These are phyloP conservation scores for Colletotrichum liriopes DNA, from an alignment of 2,329 filamentous ascomycete species.

Conservation along the genomic window DNA sequence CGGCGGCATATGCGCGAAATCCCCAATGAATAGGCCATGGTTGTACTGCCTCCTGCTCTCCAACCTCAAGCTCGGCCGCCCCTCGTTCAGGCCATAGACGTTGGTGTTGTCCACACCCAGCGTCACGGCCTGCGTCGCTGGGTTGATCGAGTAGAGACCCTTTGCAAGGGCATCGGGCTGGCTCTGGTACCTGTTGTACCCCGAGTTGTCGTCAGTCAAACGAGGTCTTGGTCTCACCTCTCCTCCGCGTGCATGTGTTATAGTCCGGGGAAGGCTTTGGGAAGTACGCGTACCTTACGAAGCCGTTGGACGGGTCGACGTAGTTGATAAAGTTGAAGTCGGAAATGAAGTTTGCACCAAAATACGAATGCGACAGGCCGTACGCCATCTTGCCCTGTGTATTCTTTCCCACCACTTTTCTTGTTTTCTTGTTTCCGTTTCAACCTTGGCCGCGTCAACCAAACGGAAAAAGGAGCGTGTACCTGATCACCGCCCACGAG, in stretches of 20 bases:
- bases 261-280: background rate
- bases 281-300: slow-evolving; percentile 71
- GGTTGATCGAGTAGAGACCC: slow-evolving; percentile 61
- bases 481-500: slow-evolving; percentile 3
- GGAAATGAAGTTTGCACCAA: slow-evolving; percentile 60
- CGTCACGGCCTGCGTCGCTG: slow-evolving; percentile 59
- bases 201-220: background rate
- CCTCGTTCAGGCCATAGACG: slow-evolving; percentile 54
- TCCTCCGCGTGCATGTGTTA: background rate
- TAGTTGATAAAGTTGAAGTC: slow-evolving; percentile 67
- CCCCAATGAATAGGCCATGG: slow-evolving; percentile 79
- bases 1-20: slow-evolving; percentile 81
- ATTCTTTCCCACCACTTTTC: background rate
- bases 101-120: slow-evolving; percentile 62
- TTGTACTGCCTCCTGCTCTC: slow-evolving; percentile 76
- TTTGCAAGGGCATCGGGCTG: slow-evolving; percentile 56
- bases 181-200: slow-evolving; percentile 58
- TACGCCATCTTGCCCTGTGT: slow-evolving; percentile 50
- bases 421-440: background rate
- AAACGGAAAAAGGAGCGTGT: slow-evolving; percentile 5
- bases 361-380: slow-evolving; percentile 60
- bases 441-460: background rate
- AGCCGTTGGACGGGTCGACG: slow-evolving; percentile 76
- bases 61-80: slow-evolving; percentile 75
- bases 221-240: background rate